Percentiles rank a stretch among this genome's conserved stretches.
Evolutionary conservation across 306 rosid species (phyloP).

Genomic region (Fragaria ananassa): DNA sequence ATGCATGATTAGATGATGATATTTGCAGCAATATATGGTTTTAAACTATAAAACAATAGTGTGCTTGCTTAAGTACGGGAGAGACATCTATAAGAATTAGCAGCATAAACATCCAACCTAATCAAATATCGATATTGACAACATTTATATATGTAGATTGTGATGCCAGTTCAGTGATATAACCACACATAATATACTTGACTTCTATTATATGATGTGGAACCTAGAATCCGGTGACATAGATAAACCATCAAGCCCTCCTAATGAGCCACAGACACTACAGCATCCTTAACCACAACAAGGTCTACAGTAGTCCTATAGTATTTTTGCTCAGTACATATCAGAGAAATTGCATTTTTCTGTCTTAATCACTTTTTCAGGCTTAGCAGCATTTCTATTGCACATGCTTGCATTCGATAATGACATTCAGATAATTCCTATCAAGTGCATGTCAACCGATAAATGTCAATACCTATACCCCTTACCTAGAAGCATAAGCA

Average conservation of each 20-base stretch:
- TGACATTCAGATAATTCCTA: neutral
- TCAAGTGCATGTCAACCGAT: neutral
- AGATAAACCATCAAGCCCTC: neutral
- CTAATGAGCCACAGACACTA: neutral
- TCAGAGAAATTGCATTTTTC: neutral
- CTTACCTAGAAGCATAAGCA: neutral
- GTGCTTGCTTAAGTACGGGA: neutral
- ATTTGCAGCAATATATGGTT: neutral
- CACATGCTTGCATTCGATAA: neutral
- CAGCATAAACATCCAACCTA: neutral
- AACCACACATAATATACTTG: neutral
- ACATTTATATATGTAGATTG: neutral
- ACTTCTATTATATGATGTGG: neutral
- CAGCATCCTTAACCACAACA: neutral
- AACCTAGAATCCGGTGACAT: too few species aligned
- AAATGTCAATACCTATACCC: neutral
- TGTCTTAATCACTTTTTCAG: neutral
- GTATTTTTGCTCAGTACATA: neutral
- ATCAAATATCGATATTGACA: neutral
- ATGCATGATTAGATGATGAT: neutral
- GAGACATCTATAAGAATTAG: neutral
- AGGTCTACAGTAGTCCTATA: neutral
- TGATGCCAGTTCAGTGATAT: neutral
- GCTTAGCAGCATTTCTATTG: neutral
- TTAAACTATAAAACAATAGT: neutral